Conservation (phyloP, 140 eudicot genomes). For the Erigeron philadelphicus region DNA sequence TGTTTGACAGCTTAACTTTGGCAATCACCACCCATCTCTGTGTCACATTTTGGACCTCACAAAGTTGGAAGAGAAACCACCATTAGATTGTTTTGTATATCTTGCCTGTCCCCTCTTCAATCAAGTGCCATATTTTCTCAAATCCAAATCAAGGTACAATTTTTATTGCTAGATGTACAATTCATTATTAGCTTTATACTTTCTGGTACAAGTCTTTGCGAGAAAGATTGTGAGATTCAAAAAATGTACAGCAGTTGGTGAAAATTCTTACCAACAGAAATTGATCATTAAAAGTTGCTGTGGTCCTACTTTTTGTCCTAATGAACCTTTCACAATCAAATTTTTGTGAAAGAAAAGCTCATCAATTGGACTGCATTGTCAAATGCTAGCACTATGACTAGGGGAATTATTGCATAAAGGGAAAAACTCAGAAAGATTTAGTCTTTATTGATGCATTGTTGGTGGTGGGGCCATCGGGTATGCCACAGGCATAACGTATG, state of each 20-base stretch:
- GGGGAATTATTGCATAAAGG: slow-evolving; percentile 34
- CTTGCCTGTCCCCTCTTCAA: slow-evolving; percentile 26
- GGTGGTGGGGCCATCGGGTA: slow-evolving; percentile 90
- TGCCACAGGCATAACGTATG: slow-evolving; percentile 74
- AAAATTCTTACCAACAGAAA: slow-evolving; percentile 41
- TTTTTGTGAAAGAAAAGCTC: slow-evolving; percentile 46
- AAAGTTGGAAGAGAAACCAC: slow-evolving; percentile 42
- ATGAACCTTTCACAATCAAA: slow-evolving; percentile 41
- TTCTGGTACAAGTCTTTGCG: slow-evolving; percentile 21
- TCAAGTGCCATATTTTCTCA: slow-evolving; percentile 23
- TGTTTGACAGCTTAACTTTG: slow-evolving; percentile 43
- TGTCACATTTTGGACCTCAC: slow-evolving; percentile 35
- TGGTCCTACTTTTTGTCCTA: slow-evolving; percentile 36
- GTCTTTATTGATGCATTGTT: slow-evolving; percentile 56
- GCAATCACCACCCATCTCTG: slow-evolving; percentile 32
- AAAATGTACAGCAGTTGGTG: slow-evolving; percentile 39
- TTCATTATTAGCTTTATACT: slow-evolving; percentile 27
- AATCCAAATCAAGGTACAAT: slow-evolving; percentile 25
- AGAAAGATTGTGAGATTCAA: slow-evolving; percentile 25
- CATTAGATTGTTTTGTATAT: slow-evolving; percentile 29
- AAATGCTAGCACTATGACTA: slow-evolving; percentile 35
- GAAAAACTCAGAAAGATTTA: slow-evolving; percentile 15
- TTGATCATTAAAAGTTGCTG: slow-evolving; percentile 42
- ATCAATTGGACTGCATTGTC: slow-evolving; percentile 29
- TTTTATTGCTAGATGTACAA: slow-evolving; percentile 19